These are phyloP conservation scores for Ramaria rubella DNA, from an alignment of 768 basidiomycete genomes.

Conservation along the genomic window DNA sequence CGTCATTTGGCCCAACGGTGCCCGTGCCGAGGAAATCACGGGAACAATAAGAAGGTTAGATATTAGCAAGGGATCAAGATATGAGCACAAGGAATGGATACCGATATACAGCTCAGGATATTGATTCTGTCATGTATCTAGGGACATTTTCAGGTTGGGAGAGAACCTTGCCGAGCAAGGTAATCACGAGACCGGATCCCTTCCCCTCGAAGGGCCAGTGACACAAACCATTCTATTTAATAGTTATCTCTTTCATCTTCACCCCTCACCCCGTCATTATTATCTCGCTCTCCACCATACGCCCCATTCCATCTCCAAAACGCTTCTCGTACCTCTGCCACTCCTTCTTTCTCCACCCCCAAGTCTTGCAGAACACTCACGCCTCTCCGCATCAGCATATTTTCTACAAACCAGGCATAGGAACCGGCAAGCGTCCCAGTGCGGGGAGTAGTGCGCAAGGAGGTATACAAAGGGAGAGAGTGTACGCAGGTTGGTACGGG, in stretches of 20 bases:
- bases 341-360: constrained; percentile 47
- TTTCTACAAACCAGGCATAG: constrained; percentile 48
- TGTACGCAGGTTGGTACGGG: constrained; percentile 3
- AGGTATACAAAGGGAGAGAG: constrained; percentile 30
- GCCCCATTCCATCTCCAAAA: constrained; percentile 53
- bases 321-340: constrained; percentile 48
- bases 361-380: constrained; percentile 19
- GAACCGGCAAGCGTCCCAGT: constrained; percentile 37
- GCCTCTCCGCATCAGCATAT: constrained; percentile 34
- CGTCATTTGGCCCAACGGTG: too few species aligned
- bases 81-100: too few species aligned
- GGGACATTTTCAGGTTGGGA: too few species aligned
- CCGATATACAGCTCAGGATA: too few species aligned
- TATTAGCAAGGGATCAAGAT: too few species aligned
- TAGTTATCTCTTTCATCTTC: constrained; percentile 12
- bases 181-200: too few species aligned
- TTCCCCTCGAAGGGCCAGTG: too few species aligned
- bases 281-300: constrained; percentile 15
- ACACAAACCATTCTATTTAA: too few species aligned
- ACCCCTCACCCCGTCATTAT: constrained; percentile 24
- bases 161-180: too few species aligned
- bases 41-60: too few species aligned
- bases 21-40: too few species aligned
- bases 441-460: constrained; percentile 37
- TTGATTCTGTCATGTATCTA: too few species aligned